Evolutionary conservation across 176 grass and related monocot species (phyloP).

Genomic region (Olyra latifolia): DNA sequence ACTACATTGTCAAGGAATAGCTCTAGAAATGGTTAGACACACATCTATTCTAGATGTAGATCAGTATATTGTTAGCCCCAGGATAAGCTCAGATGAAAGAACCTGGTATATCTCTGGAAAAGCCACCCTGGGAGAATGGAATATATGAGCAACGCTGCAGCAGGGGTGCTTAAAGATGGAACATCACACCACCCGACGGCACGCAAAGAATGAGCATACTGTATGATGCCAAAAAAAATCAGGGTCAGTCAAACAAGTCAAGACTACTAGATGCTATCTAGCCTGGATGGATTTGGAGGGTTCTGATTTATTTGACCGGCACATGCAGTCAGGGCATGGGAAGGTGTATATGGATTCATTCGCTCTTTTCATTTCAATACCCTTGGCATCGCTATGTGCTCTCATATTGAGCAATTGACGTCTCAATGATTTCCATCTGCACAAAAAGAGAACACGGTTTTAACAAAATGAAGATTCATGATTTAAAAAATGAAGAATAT

Average conservation of each 20-base stretch:
- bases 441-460: conserved; percentile 27
- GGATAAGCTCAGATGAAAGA: conserved; percentile 33
- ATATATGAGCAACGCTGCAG: conserved; percentile 29
- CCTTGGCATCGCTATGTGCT: conserved; percentile 79
- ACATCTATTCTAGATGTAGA: conserved; percentile 12
- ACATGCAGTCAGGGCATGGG: conserved; percentile 94
- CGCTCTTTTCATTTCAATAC: conserved; percentile 86
- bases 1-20: conserved; percentile 6
- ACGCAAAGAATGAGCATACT: conserved; percentile 62
- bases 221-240: conserved; percentile 33
- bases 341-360: conserved; percentile 90
- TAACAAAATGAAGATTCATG: conserved; percentile 14
- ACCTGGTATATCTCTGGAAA: conserved; percentile 24
- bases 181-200: conserved; percentile 49
- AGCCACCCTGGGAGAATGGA: conserved; percentile 22
- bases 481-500: conserved; percentile 14
- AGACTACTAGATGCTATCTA: conserved; percentile 53
- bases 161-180: conserved; percentile 23
- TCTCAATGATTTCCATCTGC: conserved; percentile 89
- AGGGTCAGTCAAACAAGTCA: conserved; percentile 50
- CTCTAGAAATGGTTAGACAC: conserved; percentile 32
- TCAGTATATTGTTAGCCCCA: conserved; percentile 44
- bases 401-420: conserved; percentile 83
- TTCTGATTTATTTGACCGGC: conserved; percentile 68
- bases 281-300: conserved; percentile 44